Evolutionary conservation across 768 basidiomycete species (phyloP).

Genomic region (Aureoboletus auriporus): DNA sequence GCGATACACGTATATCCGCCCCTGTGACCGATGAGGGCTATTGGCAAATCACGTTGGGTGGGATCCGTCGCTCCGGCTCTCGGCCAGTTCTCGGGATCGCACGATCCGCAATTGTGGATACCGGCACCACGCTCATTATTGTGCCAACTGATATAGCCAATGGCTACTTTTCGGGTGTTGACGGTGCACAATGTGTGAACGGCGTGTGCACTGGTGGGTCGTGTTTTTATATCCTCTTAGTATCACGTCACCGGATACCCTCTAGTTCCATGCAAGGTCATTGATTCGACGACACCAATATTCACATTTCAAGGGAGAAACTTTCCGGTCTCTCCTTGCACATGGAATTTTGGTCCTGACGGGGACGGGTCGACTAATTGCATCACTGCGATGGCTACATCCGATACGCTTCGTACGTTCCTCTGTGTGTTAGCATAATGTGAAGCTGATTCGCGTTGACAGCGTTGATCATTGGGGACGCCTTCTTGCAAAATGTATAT

Average conservation of each 20-base stretch:
- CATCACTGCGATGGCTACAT: constrained; percentile 25
- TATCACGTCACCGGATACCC: not conserved
- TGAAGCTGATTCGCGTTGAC: not conserved
- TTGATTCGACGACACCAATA: constrained; percentile 16
- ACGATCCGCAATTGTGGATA: constrained; percentile 31
- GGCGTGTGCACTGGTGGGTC: constrained; percentile 32
- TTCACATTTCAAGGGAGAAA: constrained; percentile 33
- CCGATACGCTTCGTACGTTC: constrained; percentile 4
- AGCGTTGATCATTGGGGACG: constrained; percentile 26
- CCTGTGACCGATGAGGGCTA: constrained; percentile 27
- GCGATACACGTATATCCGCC: constrained; percentile 36
- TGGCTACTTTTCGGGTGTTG: constrained; percentile 21
- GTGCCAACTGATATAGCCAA: constrained; percentile 15
- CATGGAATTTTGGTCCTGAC: constrained; percentile 38
- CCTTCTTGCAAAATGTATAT: constrained; percentile 23
- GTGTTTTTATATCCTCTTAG: not conserved
- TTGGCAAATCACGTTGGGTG: constrained; percentile 33
- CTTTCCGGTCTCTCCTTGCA: constrained; percentile 29
- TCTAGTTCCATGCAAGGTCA: constrained; percentile 16
- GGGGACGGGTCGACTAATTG: constrained; percentile 20
- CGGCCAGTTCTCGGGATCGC: not conserved
- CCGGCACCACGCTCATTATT: constrained; percentile 23
- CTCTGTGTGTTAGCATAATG: not conserved
- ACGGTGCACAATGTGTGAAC: constrained; percentile 11
- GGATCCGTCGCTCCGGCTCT: constrained; percentile 1